Base-by-base conservation (phyloP, 2,329 filamentous ascomycete species). In the Parastagonospora nodorum region DNA sequence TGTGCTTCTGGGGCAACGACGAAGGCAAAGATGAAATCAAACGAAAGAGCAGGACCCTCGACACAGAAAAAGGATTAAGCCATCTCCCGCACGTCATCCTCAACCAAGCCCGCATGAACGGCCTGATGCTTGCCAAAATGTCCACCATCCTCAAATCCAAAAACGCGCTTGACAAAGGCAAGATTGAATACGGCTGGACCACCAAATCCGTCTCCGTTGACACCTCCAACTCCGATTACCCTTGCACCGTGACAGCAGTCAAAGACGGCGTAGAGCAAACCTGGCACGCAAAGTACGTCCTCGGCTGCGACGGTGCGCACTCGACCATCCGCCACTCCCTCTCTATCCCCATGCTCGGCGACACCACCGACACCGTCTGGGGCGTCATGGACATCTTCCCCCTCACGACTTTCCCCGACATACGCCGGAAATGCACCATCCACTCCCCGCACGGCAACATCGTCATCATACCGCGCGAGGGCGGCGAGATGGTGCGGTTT, bases 71-170 rank as follows among this genome's bases (percentile, higher is more conserved):
- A 0, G 85, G 83, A 0, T 74, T 88, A 41, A 86, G 81, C 43
- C 80, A 82, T 33, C 85, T 87, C 57, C 84, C 85, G 43, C 84
- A 90, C 70, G 81, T 86, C 2, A 85, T 89, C 8, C 65, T 92
- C 39, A 88, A 89, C 60, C 88, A 91, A 70, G 88, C 87, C 11
- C 80, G 86, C 2, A 84, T 90, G 60, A 88, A 91, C 62, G 76
- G 42, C 75, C 2, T 87, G 14, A 73, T 88, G 64, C 75, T 86
- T 30, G 73, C 76, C 2, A 77, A 78, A 54, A 81, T 86, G 74
- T 65, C 75, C 36, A 68, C 69, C 46, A 68, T 71, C 8, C 38
- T 66, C 36, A 56, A 50, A 43, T 58, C 58, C 39, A 53, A 61
- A 24, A 55, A 53, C 32, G 51, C 19, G 19, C 19, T 24, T 5